A percentile compares a stretch with the other conserved stretches of the same genome.
Conservation (phyloP, 345 rosid genomes). For the Syzygium oleosum region DNA sequence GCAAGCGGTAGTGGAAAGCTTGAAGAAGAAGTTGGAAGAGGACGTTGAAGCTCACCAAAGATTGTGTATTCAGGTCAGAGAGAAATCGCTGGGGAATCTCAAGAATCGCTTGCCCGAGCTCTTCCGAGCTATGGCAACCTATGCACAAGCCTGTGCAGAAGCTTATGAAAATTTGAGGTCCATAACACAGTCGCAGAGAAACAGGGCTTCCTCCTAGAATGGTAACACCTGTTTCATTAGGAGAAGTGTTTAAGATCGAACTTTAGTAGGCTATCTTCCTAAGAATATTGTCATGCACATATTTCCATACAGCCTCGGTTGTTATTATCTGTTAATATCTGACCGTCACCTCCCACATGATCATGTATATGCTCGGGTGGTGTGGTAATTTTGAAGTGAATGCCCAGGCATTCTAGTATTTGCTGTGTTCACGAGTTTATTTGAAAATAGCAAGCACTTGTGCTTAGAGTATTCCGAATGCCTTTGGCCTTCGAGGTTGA, state of each 20-base stretch:
- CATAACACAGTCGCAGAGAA: conserved; percentile 26
- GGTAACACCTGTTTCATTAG: neutral
- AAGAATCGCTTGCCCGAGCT: conserved; percentile 79
- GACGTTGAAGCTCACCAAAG: conserved; percentile 59
- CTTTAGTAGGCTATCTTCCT: neutral
- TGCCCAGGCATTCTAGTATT: neutral
- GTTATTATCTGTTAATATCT: neutral
- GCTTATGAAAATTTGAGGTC: conserved; percentile 54
- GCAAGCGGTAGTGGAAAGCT: conserved; percentile 53
- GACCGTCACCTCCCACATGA: neutral
- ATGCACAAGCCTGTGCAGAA: conserved; percentile 57
- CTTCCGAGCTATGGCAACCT: conserved; percentile 72
- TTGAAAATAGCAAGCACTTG: neutral
- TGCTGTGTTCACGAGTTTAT: neutral
- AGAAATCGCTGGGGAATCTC: conserved; percentile 77
- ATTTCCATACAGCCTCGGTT: neutral
- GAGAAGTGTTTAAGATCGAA: neutral
- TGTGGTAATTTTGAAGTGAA: conserved; percentile 7
- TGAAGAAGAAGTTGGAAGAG: conserved; percentile 69
- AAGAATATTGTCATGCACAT: neutral
- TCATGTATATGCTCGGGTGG: neutral
- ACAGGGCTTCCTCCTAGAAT: conserved; percentile 1
- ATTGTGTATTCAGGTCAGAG: conserved; percentile 82
- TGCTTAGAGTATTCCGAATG: neutral
- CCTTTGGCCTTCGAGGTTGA: neutral